Evolutionary conservation across 768 basidiomycete species (phyloP), one percentile per base, ranked within the genome.

Genomic region (Termitomyces sp.): DNA sequence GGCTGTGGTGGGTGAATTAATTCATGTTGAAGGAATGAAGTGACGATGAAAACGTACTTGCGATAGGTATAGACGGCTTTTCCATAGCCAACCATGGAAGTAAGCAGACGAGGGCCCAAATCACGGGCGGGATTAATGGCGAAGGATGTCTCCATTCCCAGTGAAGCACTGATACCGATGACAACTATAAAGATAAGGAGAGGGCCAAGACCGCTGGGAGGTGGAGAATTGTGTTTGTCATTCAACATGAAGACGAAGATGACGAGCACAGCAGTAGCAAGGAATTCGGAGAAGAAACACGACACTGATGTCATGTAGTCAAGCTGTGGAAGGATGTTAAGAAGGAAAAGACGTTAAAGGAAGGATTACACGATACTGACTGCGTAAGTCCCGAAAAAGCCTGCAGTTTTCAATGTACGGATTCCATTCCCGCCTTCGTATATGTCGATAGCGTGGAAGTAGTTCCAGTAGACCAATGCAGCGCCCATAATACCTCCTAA

Each of bases 21-120:
- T 23, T 53, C 47, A 46, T 38, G 17, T n/a, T 55, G 9, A 57
- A 45, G 28, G 17, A 28, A 30, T 14, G 21, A n/a, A 40, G 28
- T 9, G 35, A 31, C 30, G 3, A 43, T 19, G 21, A 33, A 31
- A 21, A 53, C 80, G 46, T 68, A 79, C 73, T 70, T 67, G 59
- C 73, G 64, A 58, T 68, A 72, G n/a, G 66, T 69, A 58, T 62
- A 76, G 11, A 78, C 76, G n/a, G 62, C 60, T 33, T 55, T 68
- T 21, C 85, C 85, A 58, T 86, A 89, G 7, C 87, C 87, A 6
- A 79, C 84, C 80, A 86, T 84, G 5, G 86, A 75, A 3, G 83
- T 86, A 60, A 87, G 64, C 28, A 89, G 68, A 7, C 87, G 77
- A 2, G 87, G 87, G 10, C 87, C 87, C 17, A 75, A 64, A 53